phyloP scores from a whole-genome alignment of 768 basidiomycete species.

The Cantharellus cinnabarinus region DNA sequence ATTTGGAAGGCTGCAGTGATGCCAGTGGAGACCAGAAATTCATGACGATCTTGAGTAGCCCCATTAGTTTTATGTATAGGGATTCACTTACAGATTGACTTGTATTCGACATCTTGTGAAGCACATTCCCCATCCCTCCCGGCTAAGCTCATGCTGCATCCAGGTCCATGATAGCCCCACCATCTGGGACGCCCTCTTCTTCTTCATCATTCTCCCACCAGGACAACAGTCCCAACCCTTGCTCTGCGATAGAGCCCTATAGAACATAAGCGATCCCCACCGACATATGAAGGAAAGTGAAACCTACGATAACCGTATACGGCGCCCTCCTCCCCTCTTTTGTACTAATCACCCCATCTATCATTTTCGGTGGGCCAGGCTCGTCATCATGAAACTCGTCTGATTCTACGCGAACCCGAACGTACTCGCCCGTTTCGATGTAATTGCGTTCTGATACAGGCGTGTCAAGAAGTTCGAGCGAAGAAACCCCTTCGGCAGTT shows the following conservation, averaged over 20 bases:
- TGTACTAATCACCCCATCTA: constrained; percentile 42
- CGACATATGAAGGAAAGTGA: not conserved
- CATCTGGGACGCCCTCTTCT: not conserved
- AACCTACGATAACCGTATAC: constrained; percentile 47
- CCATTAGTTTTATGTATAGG: too few relatives aligned
- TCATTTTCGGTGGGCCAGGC: constrained; percentile 59
- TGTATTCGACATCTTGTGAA: too few relatives aligned
- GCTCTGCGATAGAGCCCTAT: constrained; percentile 66
- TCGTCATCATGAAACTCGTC: constrained; percentile 78
- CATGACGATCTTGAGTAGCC: too few relatives aligned
- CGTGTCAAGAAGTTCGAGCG: constrained; percentile 41
- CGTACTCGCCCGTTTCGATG: constrained; percentile 52
- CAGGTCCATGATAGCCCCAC: too few relatives aligned
- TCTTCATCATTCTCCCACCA: constrained; percentile 9
- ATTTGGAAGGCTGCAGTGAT: too few relatives aligned
- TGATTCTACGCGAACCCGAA: constrained; percentile 58
- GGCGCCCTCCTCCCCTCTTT: constrained; percentile 33
- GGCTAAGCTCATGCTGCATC: too few relatives aligned
- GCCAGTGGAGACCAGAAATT: too few relatives aligned
- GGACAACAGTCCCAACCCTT: constrained; percentile 37
- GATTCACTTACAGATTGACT: too few relatives aligned
- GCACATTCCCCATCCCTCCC: too few relatives aligned
- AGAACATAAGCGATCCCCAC: not conserved
- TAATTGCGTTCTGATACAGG: constrained; percentile 51
- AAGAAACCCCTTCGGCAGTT: constrained; percentile 23